phyloP scores from a whole-genome alignment of 371 early-diverging fungal genomes.

The Saksenaea oblongispora region DNA sequence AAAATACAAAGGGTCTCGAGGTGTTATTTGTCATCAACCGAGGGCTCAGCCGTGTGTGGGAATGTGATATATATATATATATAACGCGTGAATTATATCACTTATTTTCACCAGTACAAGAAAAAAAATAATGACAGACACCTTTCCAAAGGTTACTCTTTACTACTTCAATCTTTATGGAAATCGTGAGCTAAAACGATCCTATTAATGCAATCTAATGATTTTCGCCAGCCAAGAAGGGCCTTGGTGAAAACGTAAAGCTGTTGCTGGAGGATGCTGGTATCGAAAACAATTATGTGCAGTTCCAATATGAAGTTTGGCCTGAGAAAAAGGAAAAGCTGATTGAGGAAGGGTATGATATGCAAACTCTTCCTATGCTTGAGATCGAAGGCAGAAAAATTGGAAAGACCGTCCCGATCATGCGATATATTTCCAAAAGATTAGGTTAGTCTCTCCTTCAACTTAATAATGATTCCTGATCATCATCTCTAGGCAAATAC shows the following conservation, averaged over 20 bases:
- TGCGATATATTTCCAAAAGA: constrained; percentile 27
- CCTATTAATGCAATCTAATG: background rate
- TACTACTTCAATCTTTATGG: background rate
- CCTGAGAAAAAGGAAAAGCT: constrained; percentile 13
- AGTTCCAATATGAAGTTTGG: constrained; percentile 11
- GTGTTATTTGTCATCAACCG: no score
- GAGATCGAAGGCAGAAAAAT: constrained; percentile 24
- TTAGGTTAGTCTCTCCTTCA: constrained; percentile 11
- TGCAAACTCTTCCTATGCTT: constrained; percentile 26
- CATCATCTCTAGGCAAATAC: constrained; percentile 22
- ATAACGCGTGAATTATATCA: no score
- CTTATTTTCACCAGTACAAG: background rate
- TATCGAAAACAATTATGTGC: no score
- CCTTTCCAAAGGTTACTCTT: background rate
- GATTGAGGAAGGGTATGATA: background rate
- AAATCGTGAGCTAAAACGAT: background rate
- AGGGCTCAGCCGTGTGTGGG: no score
- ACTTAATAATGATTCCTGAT: background rate
- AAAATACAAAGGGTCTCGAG: no score
- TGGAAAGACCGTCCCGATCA: constrained; percentile 20
- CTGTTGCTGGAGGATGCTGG: constrained; percentile 31
- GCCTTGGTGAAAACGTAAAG: constrained; percentile 28
- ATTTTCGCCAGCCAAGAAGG: background rate
- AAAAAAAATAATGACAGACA: background rate
- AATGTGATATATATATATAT: no score